A percentile compares a stretch with the other conserved stretches of the same genome.
These are phyloP conservation scores for Theileria luwenshuni DNA, from an alignment of 169 alveolate species.

Conservation along the genomic window DNA sequence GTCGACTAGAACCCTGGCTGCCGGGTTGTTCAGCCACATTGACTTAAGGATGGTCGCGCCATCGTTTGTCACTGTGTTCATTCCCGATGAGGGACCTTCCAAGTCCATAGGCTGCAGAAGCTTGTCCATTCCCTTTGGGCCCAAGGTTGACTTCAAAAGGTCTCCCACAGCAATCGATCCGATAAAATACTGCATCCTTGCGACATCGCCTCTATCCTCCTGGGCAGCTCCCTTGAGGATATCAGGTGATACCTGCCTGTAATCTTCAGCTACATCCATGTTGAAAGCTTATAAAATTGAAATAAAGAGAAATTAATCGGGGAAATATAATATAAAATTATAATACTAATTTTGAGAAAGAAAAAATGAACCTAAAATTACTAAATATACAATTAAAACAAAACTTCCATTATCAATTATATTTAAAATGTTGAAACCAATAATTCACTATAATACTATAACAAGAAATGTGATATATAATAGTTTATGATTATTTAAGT, in stretches of 20 bases:
- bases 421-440: not conserved
- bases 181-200: constrained; percentile 93
- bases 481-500: not conserved
- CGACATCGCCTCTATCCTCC: constrained; percentile 94
- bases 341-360: not conserved
- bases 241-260: constrained; percentile 88
- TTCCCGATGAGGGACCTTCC: constrained; percentile 85
- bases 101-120: constrained; percentile 90
- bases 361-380: not conserved
- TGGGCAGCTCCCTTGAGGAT: constrained; percentile 93
- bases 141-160: constrained; percentile 97
- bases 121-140: constrained; percentile 99
- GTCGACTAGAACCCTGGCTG: constrained; percentile 97
- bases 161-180: constrained; percentile 99
- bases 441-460: not conserved
- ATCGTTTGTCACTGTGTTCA: constrained; percentile 96
- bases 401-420: constrained; percentile 8
- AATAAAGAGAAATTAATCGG: not conserved
- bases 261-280: constrained; percentile 40
- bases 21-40: constrained; percentile 98
- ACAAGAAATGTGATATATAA: not conserved
- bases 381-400: not conserved
- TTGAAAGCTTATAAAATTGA: constrained; percentile 15
- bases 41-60: constrained; percentile 99
- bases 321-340: not conserved